Evolutionary conservation across 345 rosid genomes (phyloP), one percentile per base, ranked within the genome.

Genomic region (Combretum micranthum): DNA sequence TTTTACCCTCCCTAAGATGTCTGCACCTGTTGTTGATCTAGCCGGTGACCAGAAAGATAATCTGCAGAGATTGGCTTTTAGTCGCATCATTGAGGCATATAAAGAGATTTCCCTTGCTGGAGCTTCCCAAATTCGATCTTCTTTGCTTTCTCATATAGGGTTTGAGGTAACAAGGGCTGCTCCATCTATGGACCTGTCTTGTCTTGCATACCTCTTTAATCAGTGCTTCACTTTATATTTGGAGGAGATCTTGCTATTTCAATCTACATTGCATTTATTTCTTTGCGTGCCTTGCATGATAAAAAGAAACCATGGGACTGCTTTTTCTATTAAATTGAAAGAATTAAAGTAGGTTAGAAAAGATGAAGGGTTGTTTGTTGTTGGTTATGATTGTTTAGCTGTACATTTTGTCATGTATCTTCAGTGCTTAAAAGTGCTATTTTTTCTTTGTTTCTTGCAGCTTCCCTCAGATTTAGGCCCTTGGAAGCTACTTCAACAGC

Each of bases 401-500:
- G 39, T 32, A 32, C 39, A 32, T 1, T 32, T 11, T 32, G 7
- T 32, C 9, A 32, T 7, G 1, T 32, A 32, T 32, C 21, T 25
- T 17, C n/a, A 53, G 12, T 64, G 23, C 55, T 57, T 62, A 52
- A 39, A 19, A 19, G 12, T n/a, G 48, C 61, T 21, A 17, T 44
- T 51, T 50, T 23, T 45, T 50, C 62, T 42, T 58, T 13, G 47
- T 42, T 50, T 61, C 53, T 71, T 69, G 74, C 79, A 92, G 98
- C 80, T 84, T 69, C 93, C 95, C 23, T 83, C 71, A 22, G 98
- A 92, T 76, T 70, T 88, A 65, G 95, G 88, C 55, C 83, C 87
- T 17, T 87, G 96, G 98, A 79, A 81, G 72, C 59, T 76, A 47
- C 83, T 92, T 52, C 87, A 81, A 64, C 78, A 84, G 70, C 95